Percentiles rank a stretch among this genome's conserved stretches.
Evolutionary conservation across 169 alveolate genomes (phyloP).

Genomic region (Cryptosporidium viatorum): DNA sequence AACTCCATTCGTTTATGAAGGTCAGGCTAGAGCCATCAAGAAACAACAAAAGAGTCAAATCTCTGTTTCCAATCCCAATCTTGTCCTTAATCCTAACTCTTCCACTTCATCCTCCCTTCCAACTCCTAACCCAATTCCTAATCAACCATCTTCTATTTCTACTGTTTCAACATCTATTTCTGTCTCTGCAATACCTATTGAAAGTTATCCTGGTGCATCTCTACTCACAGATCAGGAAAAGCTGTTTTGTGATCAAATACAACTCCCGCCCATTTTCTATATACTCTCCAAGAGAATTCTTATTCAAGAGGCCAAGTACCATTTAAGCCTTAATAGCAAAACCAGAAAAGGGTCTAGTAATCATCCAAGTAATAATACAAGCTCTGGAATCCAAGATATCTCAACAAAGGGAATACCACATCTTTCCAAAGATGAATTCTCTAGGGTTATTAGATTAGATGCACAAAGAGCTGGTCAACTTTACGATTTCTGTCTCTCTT

Average conservation of each 20-base stretch:
- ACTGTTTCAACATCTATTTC: neutral
- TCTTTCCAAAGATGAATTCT: conserved; percentile 74
- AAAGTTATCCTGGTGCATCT: conserved; percentile 72
- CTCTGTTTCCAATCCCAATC: neutral
- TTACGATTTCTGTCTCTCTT: conserved; percentile 80
- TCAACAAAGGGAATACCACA: neutral
- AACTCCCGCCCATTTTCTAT: conserved; percentile 80
- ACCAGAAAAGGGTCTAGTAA: neutral
- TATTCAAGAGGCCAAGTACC: conserved; percentile 76
- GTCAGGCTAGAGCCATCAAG: conserved; percentile 70
- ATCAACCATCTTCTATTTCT: neutral
- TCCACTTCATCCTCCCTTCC: neutral
- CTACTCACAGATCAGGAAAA: conserved; percentile 78
- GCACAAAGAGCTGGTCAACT: conserved; percentile 81
- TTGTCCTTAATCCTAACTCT: neutral
- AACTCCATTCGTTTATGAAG: conserved; percentile 65
- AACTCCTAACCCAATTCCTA: neutral
- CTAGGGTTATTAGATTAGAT: conserved; percentile 78
- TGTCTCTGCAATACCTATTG: conserved; percentile 37
- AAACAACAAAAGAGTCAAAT: conserved; percentile 21
- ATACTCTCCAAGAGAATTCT: conserved; percentile 79
- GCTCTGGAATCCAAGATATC: conserved; percentile 23
- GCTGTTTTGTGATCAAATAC: conserved; percentile 80
- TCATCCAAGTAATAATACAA: neutral
- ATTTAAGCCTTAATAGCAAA: conserved; percentile 1